Evolutionary conservation across 139 green algal species (phyloP).

Genomic region (Micractinium sp.): DNA sequence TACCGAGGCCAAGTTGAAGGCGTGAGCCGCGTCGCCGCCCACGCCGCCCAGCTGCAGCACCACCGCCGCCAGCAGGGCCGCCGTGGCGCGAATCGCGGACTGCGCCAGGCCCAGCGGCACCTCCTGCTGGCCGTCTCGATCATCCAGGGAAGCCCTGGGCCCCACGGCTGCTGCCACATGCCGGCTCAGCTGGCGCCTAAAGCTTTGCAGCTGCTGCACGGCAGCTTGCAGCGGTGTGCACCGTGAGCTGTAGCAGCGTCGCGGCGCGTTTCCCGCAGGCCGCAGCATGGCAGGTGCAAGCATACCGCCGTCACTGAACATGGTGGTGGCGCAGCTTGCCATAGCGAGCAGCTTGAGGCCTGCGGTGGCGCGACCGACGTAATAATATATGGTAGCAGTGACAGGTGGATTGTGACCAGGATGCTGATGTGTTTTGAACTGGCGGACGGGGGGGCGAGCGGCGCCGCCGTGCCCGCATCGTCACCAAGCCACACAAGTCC

Average conservation of each 20-base stretch:
- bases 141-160: not conserved
- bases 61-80: constrained; percentile 13
- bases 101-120: not conserved
- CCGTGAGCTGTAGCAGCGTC: not conserved
- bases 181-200: not conserved
- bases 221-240: not conserved
- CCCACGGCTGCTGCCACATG: not conserved
- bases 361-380: no score
- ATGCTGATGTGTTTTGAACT: no score
- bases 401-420: no score
- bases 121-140: not conserved
- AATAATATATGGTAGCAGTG: no score
- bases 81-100: not conserved
- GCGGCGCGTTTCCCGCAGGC: no score
- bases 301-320: no score
- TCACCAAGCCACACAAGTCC: no score
- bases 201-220: not conserved
- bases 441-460: no score
- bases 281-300: no score
- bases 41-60: constrained; percentile 29
- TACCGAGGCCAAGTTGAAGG: constrained; percentile 21
- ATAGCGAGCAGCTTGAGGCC: no score
- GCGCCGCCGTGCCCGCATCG: no score
- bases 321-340: no score
- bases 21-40: not conserved